Base-by-base conservation (phyloP, 306 rosid genomes). In the Cucurbita maxima region DNA sequence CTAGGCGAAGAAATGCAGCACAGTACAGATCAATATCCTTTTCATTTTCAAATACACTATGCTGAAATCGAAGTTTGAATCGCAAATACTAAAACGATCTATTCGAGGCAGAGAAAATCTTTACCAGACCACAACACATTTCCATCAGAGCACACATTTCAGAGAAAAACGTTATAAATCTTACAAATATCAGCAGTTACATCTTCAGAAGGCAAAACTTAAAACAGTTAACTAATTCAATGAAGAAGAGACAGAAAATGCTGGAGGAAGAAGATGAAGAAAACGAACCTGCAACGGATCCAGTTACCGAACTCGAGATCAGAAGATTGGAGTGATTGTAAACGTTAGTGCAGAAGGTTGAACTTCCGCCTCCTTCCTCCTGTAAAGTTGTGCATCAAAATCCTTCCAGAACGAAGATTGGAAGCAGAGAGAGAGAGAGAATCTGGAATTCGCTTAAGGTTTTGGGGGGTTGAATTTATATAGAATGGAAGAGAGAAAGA, bases 401-500 rank as follows among this genome's bases (percentile, higher is more conserved):
- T 38, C 76, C 7, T 64, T 72, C 51, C 47, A 20, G 40, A 55
- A 40, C 3, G 54, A 55, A 44, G 37, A 57, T 44, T 74, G 47
- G 8, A 30, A 59, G 50, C 55, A 44, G 51, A 68, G 34, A 30
- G 71, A 38, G 25, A 58, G 40, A 57, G 51, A 73, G 68, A 63
- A 40, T 58, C 82, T 58, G 80, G 11, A 75, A 44, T 77, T 85
- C 74, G 53, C 60, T 76, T 50, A 54, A 79, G 50, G 8, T 55
- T 74, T 85, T 81, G 1, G 3, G 59, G 60, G 60, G 67, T 76
- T 80, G 50, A 81, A 22, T 45, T 10, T 41, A 44, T 22, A 7
- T 7, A 44, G 2, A 20, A 47, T 22, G 57, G 15, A 1, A 10
- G 55, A 44, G 10, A 14, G 69, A 37, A 16, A 20, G 79, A 73